Percentiles rank a stretch among this genome's conserved stretches.
Conservation (phyloP, 2,329 filamentous ascomycete species). For the Fusarium torulosum region DNA sequence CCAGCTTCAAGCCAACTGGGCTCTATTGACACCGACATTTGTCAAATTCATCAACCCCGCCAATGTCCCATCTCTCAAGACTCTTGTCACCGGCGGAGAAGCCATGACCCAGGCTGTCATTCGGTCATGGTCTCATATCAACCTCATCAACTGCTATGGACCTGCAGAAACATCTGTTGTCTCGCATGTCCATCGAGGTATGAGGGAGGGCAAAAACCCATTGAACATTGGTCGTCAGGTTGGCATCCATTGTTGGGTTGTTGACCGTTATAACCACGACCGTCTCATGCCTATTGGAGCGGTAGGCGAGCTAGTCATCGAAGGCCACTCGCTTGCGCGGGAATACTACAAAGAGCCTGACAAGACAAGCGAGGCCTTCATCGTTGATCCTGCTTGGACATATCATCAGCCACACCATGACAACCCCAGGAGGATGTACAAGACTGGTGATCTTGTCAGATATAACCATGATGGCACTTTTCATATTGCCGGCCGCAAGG, state of each 20-base stretch:
- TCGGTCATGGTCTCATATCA: conserved; percentile 41
- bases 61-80: conserved; percentile 37
- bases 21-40: conserved; percentile 37
- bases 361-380: conserved; percentile 51
- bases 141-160: conserved; percentile 43
- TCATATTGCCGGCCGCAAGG: conserved; percentile 46
- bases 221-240: conserved; percentile 41
- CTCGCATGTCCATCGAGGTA: conserved; percentile 32
- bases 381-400: conserved; percentile 38
- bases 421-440: conserved; percentile 28
- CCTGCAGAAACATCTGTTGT: conserved; percentile 44
- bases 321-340: conserved; percentile 57
- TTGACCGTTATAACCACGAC: conserved; percentile 45
- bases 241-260: conserved; percentile 46
- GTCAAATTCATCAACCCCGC: conserved; percentile 35
- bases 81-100: conserved; percentile 44
- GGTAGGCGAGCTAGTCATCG: conserved; percentile 54
- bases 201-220: conserved; percentile 36
- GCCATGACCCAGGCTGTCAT: conserved; percentile 43
- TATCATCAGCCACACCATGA: neutral
- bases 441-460: conserved; percentile 43
- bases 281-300: conserved; percentile 49
- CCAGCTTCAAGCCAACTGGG: conserved; percentile 39
- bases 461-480: conserved; percentile 48
- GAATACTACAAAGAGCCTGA: conserved; percentile 61